A percentile compares a stretch with the other conserved stretches of the same genome.
Evolutionary conservation across 352 stramenopile species (phyloP).

Genomic region (Phytopythium litorale): DNA sequence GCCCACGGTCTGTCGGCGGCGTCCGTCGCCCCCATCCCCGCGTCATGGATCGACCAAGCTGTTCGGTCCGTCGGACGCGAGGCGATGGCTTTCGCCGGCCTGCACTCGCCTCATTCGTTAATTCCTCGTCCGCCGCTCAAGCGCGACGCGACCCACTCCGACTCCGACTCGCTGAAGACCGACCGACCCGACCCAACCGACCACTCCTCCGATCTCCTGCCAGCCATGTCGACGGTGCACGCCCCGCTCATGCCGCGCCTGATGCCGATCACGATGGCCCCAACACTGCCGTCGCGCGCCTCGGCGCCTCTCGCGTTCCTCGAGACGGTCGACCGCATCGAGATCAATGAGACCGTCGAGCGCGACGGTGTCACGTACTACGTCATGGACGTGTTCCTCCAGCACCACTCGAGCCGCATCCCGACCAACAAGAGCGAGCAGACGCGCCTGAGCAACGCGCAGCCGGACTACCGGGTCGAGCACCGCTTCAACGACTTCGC

Average conservation of each 20-base stretch:
- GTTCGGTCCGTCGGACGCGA: background rate
- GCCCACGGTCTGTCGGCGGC: background rate
- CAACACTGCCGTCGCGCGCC: constrained; percentile 19
- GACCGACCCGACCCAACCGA: background rate
- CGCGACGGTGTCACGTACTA: constrained; percentile 47
- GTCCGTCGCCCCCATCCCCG: background rate
- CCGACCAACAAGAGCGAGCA: constrained; percentile 43
- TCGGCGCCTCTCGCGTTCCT: constrained; percentile 26
- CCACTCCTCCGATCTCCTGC: constrained; percentile 1
- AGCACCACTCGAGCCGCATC: constrained; percentile 55
- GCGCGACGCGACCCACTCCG: background rate
- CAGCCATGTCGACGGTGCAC: constrained; percentile 18
- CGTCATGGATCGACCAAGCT: background rate
- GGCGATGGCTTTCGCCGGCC: background rate
- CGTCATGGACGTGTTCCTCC: constrained; percentile 50
- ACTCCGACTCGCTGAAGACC: background rate
- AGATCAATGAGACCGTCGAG: constrained; percentile 34
- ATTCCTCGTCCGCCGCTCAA: constrained; percentile 18
- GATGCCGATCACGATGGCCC: constrained; percentile 18
- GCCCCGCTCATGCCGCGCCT: constrained; percentile 20
- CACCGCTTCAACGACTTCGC: constrained; percentile 52
- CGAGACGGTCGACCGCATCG: constrained; percentile 37
- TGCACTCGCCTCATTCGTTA: constrained; percentile 27
- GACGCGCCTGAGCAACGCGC: constrained; percentile 10
- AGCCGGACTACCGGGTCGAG: constrained; percentile 45